Conservation (phyloP, 768 basidiomycete genomes). For the Tulasnella sp. region DNA sequence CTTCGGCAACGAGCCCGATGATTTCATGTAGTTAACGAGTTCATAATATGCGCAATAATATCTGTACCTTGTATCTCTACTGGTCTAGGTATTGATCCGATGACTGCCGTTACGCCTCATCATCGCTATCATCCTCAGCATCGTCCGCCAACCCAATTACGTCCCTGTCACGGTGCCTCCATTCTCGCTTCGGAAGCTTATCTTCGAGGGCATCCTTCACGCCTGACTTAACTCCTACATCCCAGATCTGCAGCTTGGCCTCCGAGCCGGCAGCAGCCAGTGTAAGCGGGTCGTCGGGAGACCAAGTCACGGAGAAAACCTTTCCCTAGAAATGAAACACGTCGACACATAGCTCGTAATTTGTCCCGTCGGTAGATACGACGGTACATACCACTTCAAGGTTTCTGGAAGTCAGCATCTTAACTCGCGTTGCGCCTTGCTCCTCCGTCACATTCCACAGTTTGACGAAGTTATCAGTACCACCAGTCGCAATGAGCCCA, state of each 20-base stretch:
- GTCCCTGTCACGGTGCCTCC: conserved; percentile 51
- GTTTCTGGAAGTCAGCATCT: conserved; percentile 78
- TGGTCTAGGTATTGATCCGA: neutral
- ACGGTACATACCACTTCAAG: conserved; percentile 70
- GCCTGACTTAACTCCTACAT: conserved; percentile 74
- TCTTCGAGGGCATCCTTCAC: conserved; percentile 74
- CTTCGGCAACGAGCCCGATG: conserved; percentile 62
- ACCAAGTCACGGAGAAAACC: conserved; percentile 86
- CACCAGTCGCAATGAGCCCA: conserved; percentile 89
- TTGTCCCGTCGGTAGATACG: neutral
- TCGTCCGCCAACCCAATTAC: conserved; percentile 59
- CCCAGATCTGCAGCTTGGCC: conserved; percentile 93
- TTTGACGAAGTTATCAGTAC: conserved; percentile 70
- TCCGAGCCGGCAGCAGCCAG: conserved; percentile 91
- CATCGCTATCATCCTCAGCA: conserved; percentile 44
- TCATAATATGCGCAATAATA: neutral
- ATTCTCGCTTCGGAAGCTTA: conserved; percentile 56
- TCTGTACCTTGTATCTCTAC: neutral
- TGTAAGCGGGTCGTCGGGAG: conserved; percentile 90
- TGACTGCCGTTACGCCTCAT: conserved; percentile 25
- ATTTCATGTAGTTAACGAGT: conserved; percentile 71
- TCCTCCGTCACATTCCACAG: conserved; percentile 85
- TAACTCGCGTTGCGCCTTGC: conserved; percentile 63
- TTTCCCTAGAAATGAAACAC: conserved; percentile 57
- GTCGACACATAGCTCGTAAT: neutral